Evolutionary conservation across 2,329 filamentous ascomycete species (phyloP).

Genomic region (Paraphaeosphaeria sporulosa): DNA sequence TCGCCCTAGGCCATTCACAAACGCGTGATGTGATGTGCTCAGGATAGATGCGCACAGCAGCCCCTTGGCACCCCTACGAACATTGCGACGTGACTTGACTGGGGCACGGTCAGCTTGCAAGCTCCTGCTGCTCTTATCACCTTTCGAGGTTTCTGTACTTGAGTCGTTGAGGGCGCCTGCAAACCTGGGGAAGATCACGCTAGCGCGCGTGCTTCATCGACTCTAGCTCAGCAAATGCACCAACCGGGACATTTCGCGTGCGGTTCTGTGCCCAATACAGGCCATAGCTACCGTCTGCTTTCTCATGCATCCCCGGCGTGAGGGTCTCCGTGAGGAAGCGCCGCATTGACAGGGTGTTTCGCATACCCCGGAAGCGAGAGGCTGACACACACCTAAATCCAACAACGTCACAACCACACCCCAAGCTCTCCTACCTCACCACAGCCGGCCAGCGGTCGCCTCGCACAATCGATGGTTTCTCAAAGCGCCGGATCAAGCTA

Average conservation of each 20-base stretch:
- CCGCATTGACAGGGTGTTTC: slow-evolving; percentile 30
- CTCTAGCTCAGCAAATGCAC: neutral
- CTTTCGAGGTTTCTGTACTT: neutral
- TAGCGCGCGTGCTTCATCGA: slow-evolving; percentile 14
- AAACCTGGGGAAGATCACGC: slow-evolving; percentile 18
- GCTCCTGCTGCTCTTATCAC: neutral
- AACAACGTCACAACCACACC: slow-evolving; percentile 23
- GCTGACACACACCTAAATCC: slow-evolving; percentile 25
- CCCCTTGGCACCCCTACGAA: neutral
- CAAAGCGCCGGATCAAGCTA: slow-evolving; percentile 22
- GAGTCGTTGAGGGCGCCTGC: neutral
- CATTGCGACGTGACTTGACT: neutral
- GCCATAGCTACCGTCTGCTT: slow-evolving; percentile 15
- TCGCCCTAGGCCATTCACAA: neutral
- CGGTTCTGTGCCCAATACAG: neutral
- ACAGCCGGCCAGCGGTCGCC: slow-evolving; percentile 26
- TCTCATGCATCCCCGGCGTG: slow-evolving; percentile 16
- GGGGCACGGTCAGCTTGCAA: neutral
- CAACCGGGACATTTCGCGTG: slow-evolving; percentile 16
- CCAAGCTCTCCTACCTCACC: slow-evolving; percentile 31
- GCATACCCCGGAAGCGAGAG: slow-evolving; percentile 28
- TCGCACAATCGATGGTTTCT: slow-evolving; percentile 22
- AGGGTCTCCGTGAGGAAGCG: slow-evolving; percentile 10
- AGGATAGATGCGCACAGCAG: neutral
- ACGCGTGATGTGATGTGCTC: neutral